A percentile compares a stretch with the other conserved stretches of the same genome.
phyloP scores from a whole-genome alignment of 1,284 basidiomycete species.

The Agroathelia rolfsii region DNA sequence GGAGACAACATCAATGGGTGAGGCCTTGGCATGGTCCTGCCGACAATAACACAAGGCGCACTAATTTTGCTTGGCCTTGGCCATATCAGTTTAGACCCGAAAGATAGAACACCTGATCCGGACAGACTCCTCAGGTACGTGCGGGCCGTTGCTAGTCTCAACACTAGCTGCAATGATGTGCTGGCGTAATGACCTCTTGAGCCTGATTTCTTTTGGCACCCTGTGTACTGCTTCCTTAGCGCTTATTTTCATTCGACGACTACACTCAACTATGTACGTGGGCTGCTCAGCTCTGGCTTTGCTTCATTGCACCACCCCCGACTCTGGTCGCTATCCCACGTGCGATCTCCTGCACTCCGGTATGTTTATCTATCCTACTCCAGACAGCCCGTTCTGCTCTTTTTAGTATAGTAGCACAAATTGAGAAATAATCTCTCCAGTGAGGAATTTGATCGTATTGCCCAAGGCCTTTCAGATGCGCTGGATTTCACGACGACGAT shows the following conservation, averaged over 20 bases:
- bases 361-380: conserved; percentile 19
- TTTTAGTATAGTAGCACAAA: conserved; percentile 1
- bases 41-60: neutral
- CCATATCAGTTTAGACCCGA: conserved; percentile 51
- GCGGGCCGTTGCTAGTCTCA: conserved; percentile 1
- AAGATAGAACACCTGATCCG: conserved; percentile 82
- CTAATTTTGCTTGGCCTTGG: conserved; percentile 2
- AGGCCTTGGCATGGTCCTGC: conserved; percentile 19
- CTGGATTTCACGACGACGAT: conserved; percentile 91
- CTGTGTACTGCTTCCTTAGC: conserved; percentile 26
- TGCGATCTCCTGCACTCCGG: conserved; percentile 73
- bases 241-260: conserved; percentile 95
- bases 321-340: conserved; percentile 89
- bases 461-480: conserved; percentile 80
- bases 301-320: conserved; percentile 87
- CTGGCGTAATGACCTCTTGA: conserved; percentile 2
- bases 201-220: neutral
- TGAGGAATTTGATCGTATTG: conserved; percentile 78
- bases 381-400: conserved; percentile 3
- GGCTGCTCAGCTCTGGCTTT: conserved; percentile 83
- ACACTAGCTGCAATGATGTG: conserved; percentile 2
- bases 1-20: conserved; percentile 96
- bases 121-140: conserved; percentile 69
- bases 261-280: conserved; percentile 89
- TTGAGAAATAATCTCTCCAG: conserved; percentile 23